A percentile compares a stretch with the other conserved stretches of the same genome.
Conservation (phyloP, 106 monocot species). For the Apostasia shenzhenica region DNA sequence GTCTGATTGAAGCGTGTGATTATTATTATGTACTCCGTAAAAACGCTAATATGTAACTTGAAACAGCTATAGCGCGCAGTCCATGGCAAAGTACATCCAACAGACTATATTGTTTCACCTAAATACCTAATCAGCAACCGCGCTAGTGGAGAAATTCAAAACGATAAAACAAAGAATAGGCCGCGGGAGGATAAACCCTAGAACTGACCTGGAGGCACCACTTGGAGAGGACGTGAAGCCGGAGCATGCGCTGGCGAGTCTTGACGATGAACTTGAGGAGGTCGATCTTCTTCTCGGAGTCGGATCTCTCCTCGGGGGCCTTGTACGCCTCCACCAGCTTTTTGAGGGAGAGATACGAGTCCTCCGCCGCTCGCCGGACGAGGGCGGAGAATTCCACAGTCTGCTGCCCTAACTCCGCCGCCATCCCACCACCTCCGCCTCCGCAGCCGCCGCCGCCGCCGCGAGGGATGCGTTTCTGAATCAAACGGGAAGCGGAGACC, state of each 20-base stretch:
- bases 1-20: too few species aligned
- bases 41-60: too few species aligned
- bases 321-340: constrained; percentile 73
- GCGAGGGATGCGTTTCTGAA: neutral
- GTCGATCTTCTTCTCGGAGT: constrained; percentile 94
- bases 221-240: constrained; percentile 92
- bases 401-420: constrained; percentile 86
- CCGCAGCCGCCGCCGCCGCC: neutral
- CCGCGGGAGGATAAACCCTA: constrained; percentile 3
- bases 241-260: constrained; percentile 94
- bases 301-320: constrained; percentile 47
- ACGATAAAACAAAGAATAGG: neutral
- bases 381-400: constrained; percentile 83
- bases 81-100: too few species aligned
- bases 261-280: constrained; percentile 79
- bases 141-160: neutral
- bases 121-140: neutral
- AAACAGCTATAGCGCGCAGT: too few species aligned
- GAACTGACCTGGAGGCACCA: constrained; percentile 96
- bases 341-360: constrained; percentile 74
- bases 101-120: too few species aligned
- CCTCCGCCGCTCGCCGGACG: constrained; percentile 84
- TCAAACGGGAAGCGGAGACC: neutral
- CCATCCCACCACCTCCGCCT: constrained; percentile 30
- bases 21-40: too few species aligned